Evolutionary conservation across 305 asterid species (phyloP), one percentile per base, ranked within the genome.

Genomic region (Fraxinus xanthoxyloides): DNA sequence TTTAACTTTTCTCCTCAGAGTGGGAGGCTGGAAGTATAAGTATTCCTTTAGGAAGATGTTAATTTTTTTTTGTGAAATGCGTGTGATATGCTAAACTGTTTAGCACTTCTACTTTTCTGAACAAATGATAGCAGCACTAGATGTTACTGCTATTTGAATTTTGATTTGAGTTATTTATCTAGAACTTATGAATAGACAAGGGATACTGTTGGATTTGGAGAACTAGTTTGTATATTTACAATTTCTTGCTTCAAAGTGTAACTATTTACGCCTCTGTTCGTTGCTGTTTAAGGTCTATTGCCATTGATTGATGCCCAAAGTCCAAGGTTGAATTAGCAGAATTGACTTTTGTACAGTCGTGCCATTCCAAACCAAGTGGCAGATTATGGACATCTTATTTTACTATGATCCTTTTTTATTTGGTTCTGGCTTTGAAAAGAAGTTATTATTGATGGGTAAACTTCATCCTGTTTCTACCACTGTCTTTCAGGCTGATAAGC

Each of bases 401-500:
- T 31, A 70, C 26, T 32, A 15, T 32, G 36, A 70, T 70, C 46
- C 76, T 82, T 51, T 82, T 34, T 46, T 59, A 35, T 30, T 59
- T 67, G 65, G 51, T 82, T 77, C 78, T 30, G 21, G 70, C 76
- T 24, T 40, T 32, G 38, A 63, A 56, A 76, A 56, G 61, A 51
- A 76, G 59, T 80, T 81, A 81, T 85, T 46, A 23, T 76, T 13
- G 28, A 38, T 79, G 78, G 31, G 77, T 19, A 15, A 63, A 75
- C 79, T 78, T 70, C 13, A 80, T 82, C 31, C 51, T 79, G 32
- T 34, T 72, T 80, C 24, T 54, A 23, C 84, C 82, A 38, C 38
- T 86, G 56, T 82, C 74, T 84, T 87, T 83, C 98, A 95, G 99
- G 99, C 99, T 43, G 98, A 95, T 84, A 95, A 94, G 87, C 99